A percentile compares a stretch with the other conserved stretches of the same genome.
Conservation (phyloP, 352 stramenopile species). For the Lagenidium giganteum region DNA sequence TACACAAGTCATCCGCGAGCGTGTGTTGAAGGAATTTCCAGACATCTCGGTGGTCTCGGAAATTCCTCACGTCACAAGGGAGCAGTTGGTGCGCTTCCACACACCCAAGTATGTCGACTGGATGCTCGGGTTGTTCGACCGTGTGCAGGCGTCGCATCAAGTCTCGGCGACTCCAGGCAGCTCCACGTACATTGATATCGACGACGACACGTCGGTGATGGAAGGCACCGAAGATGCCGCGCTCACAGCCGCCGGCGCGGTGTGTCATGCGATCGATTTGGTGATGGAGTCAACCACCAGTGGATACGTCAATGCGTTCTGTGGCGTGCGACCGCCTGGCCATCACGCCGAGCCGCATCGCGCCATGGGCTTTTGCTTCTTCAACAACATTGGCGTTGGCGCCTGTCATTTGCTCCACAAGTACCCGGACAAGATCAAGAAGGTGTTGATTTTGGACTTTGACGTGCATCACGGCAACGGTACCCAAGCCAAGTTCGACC, state of each 20-base stretch:
- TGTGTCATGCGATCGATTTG: slow-evolving; percentile 35
- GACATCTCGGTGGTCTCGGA: slow-evolving; percentile 13
- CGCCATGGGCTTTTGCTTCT: slow-evolving; percentile 81
- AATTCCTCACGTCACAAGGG: slow-evolving; percentile 14
- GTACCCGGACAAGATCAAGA: slow-evolving; percentile 36
- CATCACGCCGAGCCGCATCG: slow-evolving; percentile 73
- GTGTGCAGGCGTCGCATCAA: not conserved
- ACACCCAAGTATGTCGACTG: slow-evolving; percentile 21
- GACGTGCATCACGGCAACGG: slow-evolving; percentile 91
- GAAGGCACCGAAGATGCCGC: slow-evolving; percentile 24
- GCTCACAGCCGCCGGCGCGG: slow-evolving; percentile 23
- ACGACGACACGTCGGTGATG: slow-evolving; percentile 32
- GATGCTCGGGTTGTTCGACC: slow-evolving; percentile 17
- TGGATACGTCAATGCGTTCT: slow-evolving; percentile 31
- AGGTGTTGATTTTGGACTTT: slow-evolving; percentile 82
- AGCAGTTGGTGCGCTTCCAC: slow-evolving; percentile 33
- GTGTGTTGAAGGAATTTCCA: slow-evolving; percentile 23
- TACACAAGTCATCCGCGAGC: slow-evolving; percentile 21
- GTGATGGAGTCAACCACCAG: slow-evolving; percentile 24
- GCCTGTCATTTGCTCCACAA: slow-evolving; percentile 39
- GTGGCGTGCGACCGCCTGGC: slow-evolving; percentile 68
- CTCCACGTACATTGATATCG: no score
- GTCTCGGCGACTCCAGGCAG: not conserved
- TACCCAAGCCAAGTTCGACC: slow-evolving; percentile 68
- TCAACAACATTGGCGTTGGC: slow-evolving; percentile 86